phyloP scores from a whole-genome alignment of 495 filamentous ascomycete genomes.

The Hypoxylon crocopeplum region DNA sequence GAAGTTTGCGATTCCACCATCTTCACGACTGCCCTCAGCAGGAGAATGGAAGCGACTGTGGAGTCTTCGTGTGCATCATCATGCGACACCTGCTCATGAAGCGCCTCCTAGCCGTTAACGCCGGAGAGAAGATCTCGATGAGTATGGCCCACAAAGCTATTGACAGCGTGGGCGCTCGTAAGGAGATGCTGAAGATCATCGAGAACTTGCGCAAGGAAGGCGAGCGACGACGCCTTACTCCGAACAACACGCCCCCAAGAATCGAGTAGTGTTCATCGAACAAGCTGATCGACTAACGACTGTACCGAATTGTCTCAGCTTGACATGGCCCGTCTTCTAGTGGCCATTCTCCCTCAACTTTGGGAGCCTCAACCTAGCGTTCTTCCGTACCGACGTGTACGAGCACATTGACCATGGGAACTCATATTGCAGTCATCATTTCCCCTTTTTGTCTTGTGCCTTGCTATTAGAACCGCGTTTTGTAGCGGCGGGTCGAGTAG shows the following conservation, averaged over 20 bases:
- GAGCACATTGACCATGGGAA: too few species aligned
- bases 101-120: conserved; percentile 76
- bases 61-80: conserved; percentile 91
- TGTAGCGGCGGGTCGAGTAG: too few species aligned
- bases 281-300: neutral
- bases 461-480: too few species aligned
- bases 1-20: conserved; percentile 71
- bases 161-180: conserved; percentile 76
- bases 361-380: too few species aligned
- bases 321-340: too few species aligned
- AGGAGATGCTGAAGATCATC: conserved; percentile 88
- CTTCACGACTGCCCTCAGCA: conserved; percentile 88
- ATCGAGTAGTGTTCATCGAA: conserved; percentile 34
- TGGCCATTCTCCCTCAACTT: too few species aligned
- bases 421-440: too few species aligned
- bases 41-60: conserved; percentile 91
- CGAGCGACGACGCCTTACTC: conserved; percentile 66
- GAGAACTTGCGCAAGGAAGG: conserved; percentile 83
- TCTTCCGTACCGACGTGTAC: too few species aligned
- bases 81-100: conserved; percentile 90
- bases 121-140: conserved; percentile 88
- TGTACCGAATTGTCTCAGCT: neutral
- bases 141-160: conserved; percentile 81
- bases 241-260: conserved; percentile 36
- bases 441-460: neutral